Conservation (phyloP, 108 stramenopile species). For the Cylindrotheca fusiformis region DNA sequence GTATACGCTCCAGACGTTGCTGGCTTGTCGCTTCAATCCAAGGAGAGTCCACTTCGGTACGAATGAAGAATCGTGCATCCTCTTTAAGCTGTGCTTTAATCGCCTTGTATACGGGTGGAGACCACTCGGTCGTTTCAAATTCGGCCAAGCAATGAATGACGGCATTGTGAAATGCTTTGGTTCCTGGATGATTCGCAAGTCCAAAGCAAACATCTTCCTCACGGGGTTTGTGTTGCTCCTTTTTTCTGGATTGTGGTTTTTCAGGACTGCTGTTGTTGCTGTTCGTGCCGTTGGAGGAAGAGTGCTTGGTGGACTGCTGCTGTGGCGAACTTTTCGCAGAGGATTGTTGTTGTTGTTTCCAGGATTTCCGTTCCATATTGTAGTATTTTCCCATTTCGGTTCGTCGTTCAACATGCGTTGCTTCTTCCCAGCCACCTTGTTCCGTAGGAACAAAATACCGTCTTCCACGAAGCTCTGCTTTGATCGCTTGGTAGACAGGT, state of each 20-base stretch:
- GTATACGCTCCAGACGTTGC: conserved; percentile 3
- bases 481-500: conserved; percentile 15
- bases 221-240: conserved; percentile 6
- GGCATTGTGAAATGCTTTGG: conserved; percentile 14
- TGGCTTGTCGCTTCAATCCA: conserved; percentile 15
- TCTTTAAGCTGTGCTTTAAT: conserved; percentile 10
- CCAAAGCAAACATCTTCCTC: conserved; percentile 21
- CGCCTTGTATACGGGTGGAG: conserved; percentile 21
- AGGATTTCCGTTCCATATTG: conserved; percentile 3
- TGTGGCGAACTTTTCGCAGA: not conserved
- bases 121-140: conserved; percentile 3
- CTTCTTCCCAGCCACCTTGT: conserved; percentile 11
- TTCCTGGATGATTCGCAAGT: conserved; percentile 13
- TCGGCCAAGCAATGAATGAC: conserved; percentile 4
- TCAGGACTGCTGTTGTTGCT: not conserved
- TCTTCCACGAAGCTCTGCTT: conserved; percentile 6
- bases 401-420: conserved; percentile 7
- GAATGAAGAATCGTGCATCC: conserved; percentile 15
- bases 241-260: conserved; percentile 1
- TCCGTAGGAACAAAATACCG: conserved; percentile 11
- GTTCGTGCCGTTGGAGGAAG: not conserved
- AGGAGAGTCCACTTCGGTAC: conserved; percentile 9
- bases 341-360: not conserved
- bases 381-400: conserved; percentile 15
- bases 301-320: not conserved